Base-by-base conservation (phyloP, 768 basidiomycete species). In the Leccinum disarticulatum region DNA sequence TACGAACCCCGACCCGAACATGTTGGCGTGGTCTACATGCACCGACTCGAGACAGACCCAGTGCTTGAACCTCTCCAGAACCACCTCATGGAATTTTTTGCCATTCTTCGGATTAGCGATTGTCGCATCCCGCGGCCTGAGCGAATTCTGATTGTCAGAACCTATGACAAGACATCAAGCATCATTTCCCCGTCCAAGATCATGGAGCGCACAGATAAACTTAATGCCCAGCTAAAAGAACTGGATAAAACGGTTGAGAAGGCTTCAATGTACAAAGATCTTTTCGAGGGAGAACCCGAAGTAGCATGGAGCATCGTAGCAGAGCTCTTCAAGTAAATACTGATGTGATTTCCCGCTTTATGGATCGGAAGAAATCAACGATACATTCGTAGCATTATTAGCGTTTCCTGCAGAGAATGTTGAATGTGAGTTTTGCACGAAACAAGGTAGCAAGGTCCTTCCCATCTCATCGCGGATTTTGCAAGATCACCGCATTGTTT, bases 21-120 rank as follows among this genome's bases (percentile, higher is more conserved):
- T 30, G 19, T 56, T 22, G 58, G 66, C 22, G 30, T 66, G n/a
- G 61, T 68, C 31, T 67, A 67, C 58, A 68, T 62, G 54, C 63
- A 67, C 46, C 57, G 66, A 22, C 36, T 59, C 17, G 66, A 68
- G 59, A 68, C 56, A 2, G 48, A 67, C 14, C 66, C 66, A 15
- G 10, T 4, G 1, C 25, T 22, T 15, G 56, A 68, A 28, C 52
- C 43, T 15, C 52, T 68, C 19, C 8, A 6, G 0, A 2, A 4
- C 3, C 60, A 67, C 48, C 56, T 68, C n/a, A 6, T 7, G 2
- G 66, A 59, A 17, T 31, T 66, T 11, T 15, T 27, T 4, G 0
- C 10, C 3, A 7, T 51, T 17, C 30, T 15, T 31, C 8, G 19
- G 17, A 41, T 58, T 22, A 5, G 19, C n/a, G 5, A 30, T 0